Conservation (phyloP, 306 rosid species). For the Rosa multiflora region DNA sequence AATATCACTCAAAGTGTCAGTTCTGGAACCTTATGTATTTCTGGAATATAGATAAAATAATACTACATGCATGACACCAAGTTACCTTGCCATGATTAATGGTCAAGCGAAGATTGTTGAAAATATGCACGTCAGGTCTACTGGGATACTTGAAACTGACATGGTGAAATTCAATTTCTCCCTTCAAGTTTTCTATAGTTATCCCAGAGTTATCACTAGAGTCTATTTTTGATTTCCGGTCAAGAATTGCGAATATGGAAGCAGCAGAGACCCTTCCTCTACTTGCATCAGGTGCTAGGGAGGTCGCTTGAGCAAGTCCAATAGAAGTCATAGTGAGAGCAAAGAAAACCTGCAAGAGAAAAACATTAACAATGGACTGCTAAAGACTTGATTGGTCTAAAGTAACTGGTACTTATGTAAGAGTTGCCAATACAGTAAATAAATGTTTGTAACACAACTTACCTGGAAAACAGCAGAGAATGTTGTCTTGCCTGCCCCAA, state of each 20-base stretch:
- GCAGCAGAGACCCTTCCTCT: constrained; percentile 57
- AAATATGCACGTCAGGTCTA: constrained; percentile 57
- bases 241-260: constrained; percentile 68
- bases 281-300: constrained; percentile 50
- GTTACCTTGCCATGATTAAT: constrained; percentile 66
- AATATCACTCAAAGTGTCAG: constrained; percentile 19
- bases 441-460: constrained; percentile 22
- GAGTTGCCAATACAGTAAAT: background rate
- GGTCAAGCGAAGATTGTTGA: constrained; percentile 54
- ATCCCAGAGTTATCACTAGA: constrained; percentile 52
- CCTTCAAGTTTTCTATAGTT: constrained; percentile 47
- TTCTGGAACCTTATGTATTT: background rate
- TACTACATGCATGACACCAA: background rate
- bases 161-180: constrained; percentile 55
- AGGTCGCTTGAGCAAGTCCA: constrained; percentile 55
- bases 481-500: constrained; percentile 48
- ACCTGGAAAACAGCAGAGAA: constrained; percentile 56
- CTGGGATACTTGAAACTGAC: constrained; percentile 70
- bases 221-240: constrained; percentile 56
- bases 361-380: background rate
- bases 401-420: background rate
- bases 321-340: constrained; percentile 53
- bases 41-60: background rate
- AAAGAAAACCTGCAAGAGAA: constrained; percentile 57
- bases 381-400: background rate